Percentiles rank a stretch among this genome's conserved stretches.
phyloP scores from a whole-genome alignment of 805 yeast species.

The Lipomyces sp. region DNA sequence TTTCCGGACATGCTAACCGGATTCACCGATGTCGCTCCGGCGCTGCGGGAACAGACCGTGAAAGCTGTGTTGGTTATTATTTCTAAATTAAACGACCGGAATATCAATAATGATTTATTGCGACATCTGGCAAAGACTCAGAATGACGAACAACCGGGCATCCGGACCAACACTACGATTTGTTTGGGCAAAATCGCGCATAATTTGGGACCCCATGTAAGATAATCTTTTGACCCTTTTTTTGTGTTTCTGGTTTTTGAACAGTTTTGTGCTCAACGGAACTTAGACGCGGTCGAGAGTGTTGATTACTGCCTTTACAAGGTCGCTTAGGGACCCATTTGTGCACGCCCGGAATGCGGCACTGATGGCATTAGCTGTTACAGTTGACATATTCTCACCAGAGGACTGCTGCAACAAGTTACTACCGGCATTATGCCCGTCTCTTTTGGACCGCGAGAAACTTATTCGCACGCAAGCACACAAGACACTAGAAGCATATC shows the following conservation, averaged over 20 bases:
- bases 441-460: slow-evolving; percentile 73
- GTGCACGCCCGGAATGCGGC: slow-evolving; percentile 78
- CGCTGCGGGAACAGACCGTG: slow-evolving; percentile 80
- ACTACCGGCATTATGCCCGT: slow-evolving; percentile 82
- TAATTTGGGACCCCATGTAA: slow-evolving; percentile 54
- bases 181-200: slow-evolving; percentile 69
- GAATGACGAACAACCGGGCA: slow-evolving; percentile 73
- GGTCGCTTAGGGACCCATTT: slow-evolving; percentile 79
- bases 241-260: too few species aligned
- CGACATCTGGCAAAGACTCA: slow-evolving; percentile 82
- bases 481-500: slow-evolving; percentile 64
- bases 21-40: slow-evolving; percentile 78
- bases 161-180: slow-evolving; percentile 76
- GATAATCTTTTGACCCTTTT: neutral
- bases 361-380: slow-evolving; percentile 68
- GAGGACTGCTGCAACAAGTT: slow-evolving; percentile 79
- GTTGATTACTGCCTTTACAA: slow-evolving; percentile 81
- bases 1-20: slow-evolving; percentile 77
- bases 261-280: slow-evolving; percentile 26
- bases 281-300: slow-evolving; percentile 65
- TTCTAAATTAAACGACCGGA: slow-evolving; percentile 57
- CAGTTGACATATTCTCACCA: slow-evolving; percentile 69
- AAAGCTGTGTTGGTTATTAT: slow-evolving; percentile 56
- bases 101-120: slow-evolving; percentile 82
- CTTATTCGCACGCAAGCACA: slow-evolving; percentile 76